A percentile compares a stretch with the other conserved stretches of the same genome.
Conservation (phyloP, 1,139 yeast genomes). For the Nakaseomyces kungkrabaensis region DNA sequence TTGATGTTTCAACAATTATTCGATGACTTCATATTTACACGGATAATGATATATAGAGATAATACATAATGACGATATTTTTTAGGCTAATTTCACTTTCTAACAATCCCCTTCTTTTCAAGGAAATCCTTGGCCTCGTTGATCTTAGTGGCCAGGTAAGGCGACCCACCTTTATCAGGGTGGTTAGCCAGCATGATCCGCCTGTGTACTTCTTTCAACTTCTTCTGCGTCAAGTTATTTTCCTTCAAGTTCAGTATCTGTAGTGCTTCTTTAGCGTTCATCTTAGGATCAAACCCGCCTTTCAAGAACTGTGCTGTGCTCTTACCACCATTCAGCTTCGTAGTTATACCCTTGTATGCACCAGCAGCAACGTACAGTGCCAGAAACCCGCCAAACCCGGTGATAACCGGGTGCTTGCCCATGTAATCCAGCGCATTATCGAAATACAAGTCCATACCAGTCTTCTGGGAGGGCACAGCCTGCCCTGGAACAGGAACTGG, state of each 20-base stretch:
- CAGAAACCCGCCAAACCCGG: constrained; percentile 62
- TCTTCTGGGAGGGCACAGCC: constrained; percentile 17
- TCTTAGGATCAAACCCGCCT: constrained; percentile 85
- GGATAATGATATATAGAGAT: neutral
- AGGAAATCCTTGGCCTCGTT: constrained; percentile 94
- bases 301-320: constrained; percentile 36
- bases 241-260: constrained; percentile 81
- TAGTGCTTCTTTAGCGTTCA: constrained; percentile 85
- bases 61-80: neutral
- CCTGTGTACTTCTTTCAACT: constrained; percentile 86
- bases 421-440: constrained; percentile 54
- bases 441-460: constrained; percentile 51
- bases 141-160: constrained; percentile 89
- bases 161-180: constrained; percentile 97
- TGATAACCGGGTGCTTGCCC: constrained; percentile 68
- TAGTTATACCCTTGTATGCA: constrained; percentile 44
- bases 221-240: constrained; percentile 61
- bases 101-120: constrained; percentile 48
- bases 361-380: constrained; percentile 61
- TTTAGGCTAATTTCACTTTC: constrained; percentile 11
- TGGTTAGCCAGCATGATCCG: constrained; percentile 89
- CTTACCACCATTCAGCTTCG: constrained; percentile 56
- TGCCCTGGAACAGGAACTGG: constrained; percentile 42
- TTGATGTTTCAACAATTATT: neutral
- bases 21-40: constrained; percentile 8